Percentiles rank a stretch among this genome's conserved stretches.
Conservation (phyloP, 169 alveolate species). For the Cryptosporidium xiaoi region DNA sequence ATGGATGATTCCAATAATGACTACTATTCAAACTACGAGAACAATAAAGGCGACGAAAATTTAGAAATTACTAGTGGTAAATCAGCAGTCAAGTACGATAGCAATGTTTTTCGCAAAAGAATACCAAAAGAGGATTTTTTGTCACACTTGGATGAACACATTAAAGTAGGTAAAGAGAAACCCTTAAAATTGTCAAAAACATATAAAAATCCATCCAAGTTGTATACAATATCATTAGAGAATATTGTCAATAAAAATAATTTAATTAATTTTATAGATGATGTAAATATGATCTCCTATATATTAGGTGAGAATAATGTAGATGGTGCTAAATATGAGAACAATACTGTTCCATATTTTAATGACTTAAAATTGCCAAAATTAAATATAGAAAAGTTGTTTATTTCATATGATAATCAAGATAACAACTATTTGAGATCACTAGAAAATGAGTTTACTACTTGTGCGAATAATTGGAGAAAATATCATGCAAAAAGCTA, state of each 20-base stretch:
- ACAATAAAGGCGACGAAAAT: too few species aligned
- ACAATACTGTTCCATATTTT: constrained; percentile 28
- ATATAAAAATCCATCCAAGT: constrained; percentile 34
- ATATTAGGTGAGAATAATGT: constrained; percentile 28
- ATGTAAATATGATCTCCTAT: constrained; percentile 12
- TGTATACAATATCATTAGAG: constrained; percentile 33
- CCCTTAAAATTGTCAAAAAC: constrained; percentile 40
- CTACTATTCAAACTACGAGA: too few species aligned
- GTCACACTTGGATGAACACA: constrained; percentile 57
- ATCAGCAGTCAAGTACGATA: too few species aligned
- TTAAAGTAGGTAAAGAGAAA: constrained; percentile 52
- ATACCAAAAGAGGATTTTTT: constrained; percentile 3
- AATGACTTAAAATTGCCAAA: constrained; percentile 53
- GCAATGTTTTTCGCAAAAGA: too few species aligned
- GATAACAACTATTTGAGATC: constrained; percentile 9
- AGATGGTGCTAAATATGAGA: constrained; percentile 9
- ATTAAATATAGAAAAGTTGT: constrained; percentile 19
- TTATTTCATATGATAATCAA: background rate
- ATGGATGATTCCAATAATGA: too few species aligned
- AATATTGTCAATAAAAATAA: constrained; percentile 11
- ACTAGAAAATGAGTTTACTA: constrained; percentile 27
- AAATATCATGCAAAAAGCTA: constrained; percentile 34
- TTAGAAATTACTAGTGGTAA: too few species aligned
- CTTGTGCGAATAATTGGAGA: constrained; percentile 22
- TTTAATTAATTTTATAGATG: constrained; percentile 37